Conservation (phyloP, 2,329 filamentous ascomycete genomes). For the Penicillium sp. region DNA sequence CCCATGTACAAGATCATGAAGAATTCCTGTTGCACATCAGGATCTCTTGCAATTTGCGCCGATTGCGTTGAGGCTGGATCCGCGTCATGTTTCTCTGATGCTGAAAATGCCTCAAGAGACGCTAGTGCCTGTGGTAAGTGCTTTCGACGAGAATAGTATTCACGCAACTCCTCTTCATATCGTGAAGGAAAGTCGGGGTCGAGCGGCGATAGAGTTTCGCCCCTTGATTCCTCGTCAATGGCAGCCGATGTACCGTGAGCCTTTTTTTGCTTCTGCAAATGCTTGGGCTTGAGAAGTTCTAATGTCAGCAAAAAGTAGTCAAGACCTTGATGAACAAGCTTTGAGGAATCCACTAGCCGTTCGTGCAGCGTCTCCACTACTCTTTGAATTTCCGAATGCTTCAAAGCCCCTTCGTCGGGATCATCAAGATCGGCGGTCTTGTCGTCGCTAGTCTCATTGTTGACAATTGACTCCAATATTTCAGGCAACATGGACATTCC, state of each 20-base stretch:
- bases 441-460: constrained; percentile 21
- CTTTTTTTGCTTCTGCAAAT: constrained; percentile 37
- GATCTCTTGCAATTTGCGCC: constrained; percentile 15
- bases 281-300: constrained; percentile 42
- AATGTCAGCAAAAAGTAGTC: constrained; percentile 59
- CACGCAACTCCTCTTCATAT: constrained; percentile 53
- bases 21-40: constrained; percentile 56
- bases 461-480: constrained; percentile 54
- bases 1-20: constrained; percentile 65
- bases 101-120: constrained; percentile 28
- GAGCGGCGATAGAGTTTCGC: constrained; percentile 55
- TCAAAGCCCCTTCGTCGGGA: constrained; percentile 9
- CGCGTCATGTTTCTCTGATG: constrained; percentile 36
- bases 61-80: constrained; percentile 14
- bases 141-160: constrained; percentile 56
- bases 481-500: constrained; percentile 71
- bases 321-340: constrained; percentile 62
- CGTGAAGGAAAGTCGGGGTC: constrained; percentile 56
- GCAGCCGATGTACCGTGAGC: constrained; percentile 35
- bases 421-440: constrained; percentile 1
- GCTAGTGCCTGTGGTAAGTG: constrained; percentile 52
- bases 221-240: constrained; percentile 53
- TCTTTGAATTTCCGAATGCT: constrained; percentile 24
- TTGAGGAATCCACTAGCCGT: constrained; percentile 61
- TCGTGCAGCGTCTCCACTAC: constrained; percentile 28